phyloP scores from a whole-genome alignment of 306 rosid genomes.

The Fragaria nilgerrensis region DNA sequence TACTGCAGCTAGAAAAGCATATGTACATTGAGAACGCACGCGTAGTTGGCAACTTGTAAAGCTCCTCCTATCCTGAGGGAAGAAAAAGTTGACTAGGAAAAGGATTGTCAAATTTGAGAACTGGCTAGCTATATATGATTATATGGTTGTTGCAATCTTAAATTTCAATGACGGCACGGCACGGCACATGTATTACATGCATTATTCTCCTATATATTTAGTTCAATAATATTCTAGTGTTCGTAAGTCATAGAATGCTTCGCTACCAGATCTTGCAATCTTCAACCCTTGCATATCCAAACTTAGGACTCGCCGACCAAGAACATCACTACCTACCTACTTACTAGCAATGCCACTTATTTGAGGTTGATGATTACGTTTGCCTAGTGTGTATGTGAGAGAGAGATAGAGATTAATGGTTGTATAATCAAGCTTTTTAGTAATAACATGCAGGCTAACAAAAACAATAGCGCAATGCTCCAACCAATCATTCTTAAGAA shows the following conservation, averaged over 20 bases:
- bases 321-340: background rate
- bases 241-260: background rate
- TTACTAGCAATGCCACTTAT: background rate
- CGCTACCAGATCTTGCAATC: background rate
- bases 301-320: background rate
- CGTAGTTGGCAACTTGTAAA: background rate
- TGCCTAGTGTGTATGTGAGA: background rate
- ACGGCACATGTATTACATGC: background rate
- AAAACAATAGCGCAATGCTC: no score
- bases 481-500: no score
- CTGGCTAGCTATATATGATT: background rate
- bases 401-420: background rate
- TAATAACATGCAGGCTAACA: no score
- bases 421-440: no score
- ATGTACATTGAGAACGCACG: background rate
- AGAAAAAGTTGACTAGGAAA: background rate
- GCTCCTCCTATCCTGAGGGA: no score
- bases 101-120: background rate
- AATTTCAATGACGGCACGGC: slow-evolving; percentile 1
- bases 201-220: background rate
- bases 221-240: background rate
- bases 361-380: background rate
- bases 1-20: background rate
- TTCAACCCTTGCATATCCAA: background rate
- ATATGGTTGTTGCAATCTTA: background rate